phyloP scores from a whole-genome alignment of 495 filamentous ascomycete genomes.

The Stereocaulon alpinum region DNA sequence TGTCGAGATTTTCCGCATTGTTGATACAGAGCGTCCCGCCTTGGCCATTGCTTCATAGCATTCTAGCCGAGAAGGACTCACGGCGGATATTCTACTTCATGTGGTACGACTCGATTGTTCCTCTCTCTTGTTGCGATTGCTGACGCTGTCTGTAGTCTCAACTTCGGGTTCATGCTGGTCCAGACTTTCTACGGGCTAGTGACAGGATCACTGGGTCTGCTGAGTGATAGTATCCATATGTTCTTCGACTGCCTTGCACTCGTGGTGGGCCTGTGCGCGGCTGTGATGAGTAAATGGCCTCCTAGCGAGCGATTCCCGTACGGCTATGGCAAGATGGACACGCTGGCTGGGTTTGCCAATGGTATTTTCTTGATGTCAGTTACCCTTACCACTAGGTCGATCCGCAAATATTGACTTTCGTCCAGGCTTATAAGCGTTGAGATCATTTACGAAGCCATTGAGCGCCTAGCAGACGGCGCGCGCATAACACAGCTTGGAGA shows the following conservation, averaged over 20 bases:
- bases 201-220: constrained; percentile 83
- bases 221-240: constrained; percentile 99
- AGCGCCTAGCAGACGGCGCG: constrained; percentile 68
- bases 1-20: constrained; percentile 53
- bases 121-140: neutral
- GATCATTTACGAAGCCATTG: constrained; percentile 90
- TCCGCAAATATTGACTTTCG: neutral
- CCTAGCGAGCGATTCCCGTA: constrained; percentile 81
- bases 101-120: constrained; percentile 43
- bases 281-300: constrained; percentile 96
- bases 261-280: constrained; percentile 82
- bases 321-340: constrained; percentile 94
- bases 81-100: constrained; percentile 97
- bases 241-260: constrained; percentile 97
- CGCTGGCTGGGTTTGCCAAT: constrained; percentile 91
- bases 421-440: constrained; percentile 86
- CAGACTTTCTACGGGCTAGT: constrained; percentile 89
- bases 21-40: constrained; percentile 53
- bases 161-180: constrained; percentile 89
- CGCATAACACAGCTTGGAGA: constrained; percentile 78
- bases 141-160: constrained; percentile 50
- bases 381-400: neutral
- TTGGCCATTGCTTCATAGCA: constrained; percentile 71
- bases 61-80: constrained; percentile 86
- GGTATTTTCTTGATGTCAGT: constrained; percentile 87